These are phyloP conservation scores for Lasiodiplodia gonubiensis DNA, from an alignment of 2,329 filamentous ascomycete genomes.

Conservation along the genomic window DNA sequence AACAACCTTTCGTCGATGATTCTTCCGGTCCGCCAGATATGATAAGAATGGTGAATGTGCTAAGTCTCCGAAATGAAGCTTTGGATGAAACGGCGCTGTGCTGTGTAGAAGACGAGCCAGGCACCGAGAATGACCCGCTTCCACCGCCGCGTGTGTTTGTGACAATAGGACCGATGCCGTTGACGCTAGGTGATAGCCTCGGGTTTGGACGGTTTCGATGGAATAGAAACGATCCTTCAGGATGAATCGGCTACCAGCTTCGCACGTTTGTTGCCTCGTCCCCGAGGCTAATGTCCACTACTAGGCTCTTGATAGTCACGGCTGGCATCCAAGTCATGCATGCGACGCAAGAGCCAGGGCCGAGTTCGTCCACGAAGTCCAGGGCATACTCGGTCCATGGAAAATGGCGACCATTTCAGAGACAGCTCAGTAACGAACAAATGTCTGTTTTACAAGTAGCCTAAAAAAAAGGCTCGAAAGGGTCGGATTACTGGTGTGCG, in stretches of 20 bases:
- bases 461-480: background rate
- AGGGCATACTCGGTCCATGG: background rate
- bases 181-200: background rate
- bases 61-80: background rate
- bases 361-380: background rate
- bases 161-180: background rate
- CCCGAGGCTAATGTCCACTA: background rate
- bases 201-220: background rate
- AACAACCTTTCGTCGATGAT: background rate
- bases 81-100: background rate
- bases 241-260: background rate
- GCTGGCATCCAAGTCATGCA: background rate
- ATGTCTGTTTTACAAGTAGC: background rate
- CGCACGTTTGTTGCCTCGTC: background rate
- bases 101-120: background rate
- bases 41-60: background rate
- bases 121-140: background rate
- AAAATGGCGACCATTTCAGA: background rate
- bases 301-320: background rate
- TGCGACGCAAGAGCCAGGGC: background rate
- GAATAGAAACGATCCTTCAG: background rate
- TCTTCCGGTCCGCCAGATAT: background rate
- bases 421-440: background rate
- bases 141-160: background rate
- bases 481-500: background rate